A percentile compares a stretch with the other conserved stretches of the same genome.
These are phyloP conservation scores for Carex littledalei DNA, from an alignment of 176 grass and related monocot genomes.

Conservation along the genomic window DNA sequence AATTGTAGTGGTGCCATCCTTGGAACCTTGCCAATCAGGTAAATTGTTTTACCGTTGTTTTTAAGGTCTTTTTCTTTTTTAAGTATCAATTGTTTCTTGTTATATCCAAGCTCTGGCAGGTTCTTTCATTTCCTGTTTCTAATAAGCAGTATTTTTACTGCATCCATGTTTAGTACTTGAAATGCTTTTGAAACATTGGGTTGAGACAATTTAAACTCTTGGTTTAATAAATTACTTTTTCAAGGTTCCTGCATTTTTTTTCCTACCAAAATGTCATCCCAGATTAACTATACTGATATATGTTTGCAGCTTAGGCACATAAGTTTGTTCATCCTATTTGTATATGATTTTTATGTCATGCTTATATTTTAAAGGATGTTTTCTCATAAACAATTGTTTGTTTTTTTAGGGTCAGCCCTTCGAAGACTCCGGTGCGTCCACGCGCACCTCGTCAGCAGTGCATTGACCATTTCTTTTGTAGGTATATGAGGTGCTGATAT, in stretches of 20 bases:
- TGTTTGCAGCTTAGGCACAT: not conserved
- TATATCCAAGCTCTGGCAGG: not conserved
- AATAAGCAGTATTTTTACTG: not conserved
- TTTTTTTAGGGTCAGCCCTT: constrained; percentile 88
- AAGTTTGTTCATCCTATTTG: not conserved
- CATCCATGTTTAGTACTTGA: not conserved
- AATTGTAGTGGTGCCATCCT: constrained; percentile 94
- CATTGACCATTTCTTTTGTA: constrained; percentile 53
- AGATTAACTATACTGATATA: not conserved
- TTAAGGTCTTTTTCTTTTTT: not conserved
- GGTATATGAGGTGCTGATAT: constrained; percentile 56
- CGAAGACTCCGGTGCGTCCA: constrained; percentile 96
- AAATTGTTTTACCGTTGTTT: not conserved
- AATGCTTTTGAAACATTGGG: not conserved
- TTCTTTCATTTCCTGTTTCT: not conserved
- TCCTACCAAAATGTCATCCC: not conserved
- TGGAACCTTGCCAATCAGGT: constrained; percentile 95
- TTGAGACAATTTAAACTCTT: not conserved
- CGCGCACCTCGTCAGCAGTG: constrained; percentile 58
- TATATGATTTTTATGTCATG: not conserved
- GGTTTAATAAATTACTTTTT: not conserved
- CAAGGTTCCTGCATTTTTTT: not conserved
- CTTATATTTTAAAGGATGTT: not conserved
- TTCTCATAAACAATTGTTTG: not conserved
- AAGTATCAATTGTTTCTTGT: not conserved